phyloP scores from a whole-genome alignment of 192 early-diverging fungal species.

The Coemansia sp. region DNA sequence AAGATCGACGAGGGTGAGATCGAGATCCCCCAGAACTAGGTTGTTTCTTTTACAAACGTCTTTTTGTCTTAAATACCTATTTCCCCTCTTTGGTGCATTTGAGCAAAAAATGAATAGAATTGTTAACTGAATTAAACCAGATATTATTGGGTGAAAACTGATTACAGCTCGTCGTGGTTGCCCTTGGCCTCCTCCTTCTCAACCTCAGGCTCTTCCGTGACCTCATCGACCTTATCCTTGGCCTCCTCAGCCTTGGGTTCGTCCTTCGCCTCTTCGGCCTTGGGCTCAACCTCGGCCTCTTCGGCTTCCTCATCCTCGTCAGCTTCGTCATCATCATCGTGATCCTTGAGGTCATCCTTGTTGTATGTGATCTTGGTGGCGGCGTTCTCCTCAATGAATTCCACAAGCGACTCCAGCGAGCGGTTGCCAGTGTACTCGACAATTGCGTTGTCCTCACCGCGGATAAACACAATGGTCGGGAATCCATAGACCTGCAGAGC shows the following conservation, averaged over 20 bases:
- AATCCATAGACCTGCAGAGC: slow-evolving; percentile 83
- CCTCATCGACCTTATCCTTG: neutral
- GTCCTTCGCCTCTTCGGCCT: slow-evolving; percentile 3
- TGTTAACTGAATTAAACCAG: neutral
- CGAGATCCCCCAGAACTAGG: slow-evolving; percentile 60
- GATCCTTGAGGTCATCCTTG: slow-evolving; percentile 32
- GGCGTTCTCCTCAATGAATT: slow-evolving; percentile 78
- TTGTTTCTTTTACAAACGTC: slow-evolving; percentile 3
- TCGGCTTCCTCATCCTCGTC: slow-evolving; percentile 27
- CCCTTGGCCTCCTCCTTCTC: slow-evolving; percentile 7
- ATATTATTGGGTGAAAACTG: neutral
- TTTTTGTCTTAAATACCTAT: neutral
- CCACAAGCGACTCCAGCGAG: slow-evolving; percentile 68
- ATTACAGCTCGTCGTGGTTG: slow-evolving; percentile 11
- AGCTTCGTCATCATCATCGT: slow-evolving; percentile 32
- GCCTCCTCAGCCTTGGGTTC: neutral
- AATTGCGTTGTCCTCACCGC: slow-evolving; percentile 75
- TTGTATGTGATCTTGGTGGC: slow-evolving; percentile 55
- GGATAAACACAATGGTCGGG: slow-evolving; percentile 93
- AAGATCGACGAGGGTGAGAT: slow-evolving; percentile 86
- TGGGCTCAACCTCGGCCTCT: slow-evolving; percentile 10
- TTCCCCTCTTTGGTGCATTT: neutral
- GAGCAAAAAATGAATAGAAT: neutral
- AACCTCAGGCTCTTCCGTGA: neutral
- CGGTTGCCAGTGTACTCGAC: slow-evolving; percentile 86